Conservation (phyloP, 2,329 filamentous ascomycete species). For the Fusarium secorum region DNA sequence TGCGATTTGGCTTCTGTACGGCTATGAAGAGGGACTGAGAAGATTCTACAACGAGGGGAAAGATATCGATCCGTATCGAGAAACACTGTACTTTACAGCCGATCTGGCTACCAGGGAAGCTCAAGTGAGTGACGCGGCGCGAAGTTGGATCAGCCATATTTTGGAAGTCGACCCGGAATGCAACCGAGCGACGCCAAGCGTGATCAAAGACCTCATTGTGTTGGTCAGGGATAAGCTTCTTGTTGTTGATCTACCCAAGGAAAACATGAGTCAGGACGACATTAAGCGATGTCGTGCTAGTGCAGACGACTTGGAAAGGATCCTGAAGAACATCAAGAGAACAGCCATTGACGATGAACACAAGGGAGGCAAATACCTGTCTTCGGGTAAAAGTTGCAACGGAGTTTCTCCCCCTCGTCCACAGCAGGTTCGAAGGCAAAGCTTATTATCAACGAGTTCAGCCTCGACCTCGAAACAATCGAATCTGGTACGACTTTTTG, state of each 20-base stretch:
- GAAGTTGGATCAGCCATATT: not conserved
- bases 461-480: not conserved
- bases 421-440: not conserved
- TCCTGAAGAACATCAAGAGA: not conserved
- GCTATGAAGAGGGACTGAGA: constrained; percentile 2
- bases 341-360: not conserved
- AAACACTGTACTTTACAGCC: not conserved
- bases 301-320: not conserved
- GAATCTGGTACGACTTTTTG: not conserved
- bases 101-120: not conserved
- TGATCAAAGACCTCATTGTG: constrained; percentile 3
- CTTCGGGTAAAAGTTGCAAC: not conserved
- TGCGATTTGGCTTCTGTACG: constrained; percentile 42
- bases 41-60: not conserved
- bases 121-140: not conserved
- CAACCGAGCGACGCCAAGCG: not conserved
- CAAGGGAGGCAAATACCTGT: constrained; percentile 1
- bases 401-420: not conserved
- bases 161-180: constrained; percentile 18
- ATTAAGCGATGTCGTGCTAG: not conserved
- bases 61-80: not conserved
- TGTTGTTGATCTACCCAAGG: not conserved
- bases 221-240: constrained; percentile 10
- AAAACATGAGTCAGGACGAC: not conserved
- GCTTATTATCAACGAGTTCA: not conserved